Base-by-base conservation (phyloP, 768 basidiomycete species). In the Fistulinella prunicolor region DNA sequence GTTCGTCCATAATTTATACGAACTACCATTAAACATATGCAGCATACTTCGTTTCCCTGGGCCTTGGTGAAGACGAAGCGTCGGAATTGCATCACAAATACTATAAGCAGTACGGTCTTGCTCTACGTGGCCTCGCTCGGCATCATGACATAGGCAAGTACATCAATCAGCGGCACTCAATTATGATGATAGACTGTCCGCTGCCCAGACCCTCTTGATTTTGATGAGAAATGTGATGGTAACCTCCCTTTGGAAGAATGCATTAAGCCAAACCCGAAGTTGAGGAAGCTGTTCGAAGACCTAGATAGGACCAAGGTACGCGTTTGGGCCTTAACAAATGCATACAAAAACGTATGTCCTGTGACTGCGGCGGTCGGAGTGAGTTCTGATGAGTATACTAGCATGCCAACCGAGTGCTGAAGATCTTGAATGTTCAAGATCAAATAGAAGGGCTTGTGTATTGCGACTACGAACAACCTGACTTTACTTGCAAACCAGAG, bases 321-420 rank as follows among this genome's bases (percentile, higher is more conserved):
- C n/a, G 82, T 93, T 5, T 93, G 90, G 90, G 89, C 79, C 3
- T 67, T 93, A 36, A 94, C 91, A 4, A 94, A 94, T 60, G 91
- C 91, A 10, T 92, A 91, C 63, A 74, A 75, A 46, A 72, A 79
- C 20, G 90, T 90, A 65, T 19, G 67, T 46, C 22, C 12, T n/a
- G 38, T 75, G 67, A 35, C 4, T 38, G 6, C 17, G 9, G 29
- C 20, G 19, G 17, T 23, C 28, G 20, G 32, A 28, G n/a, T 21
- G 8, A 47, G 36, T 46, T 40, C 58, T 54, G 35, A 55, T 19
- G 7, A 40, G 42, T 8, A 35, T 17, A 28, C 4, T 55, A 94
- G 90, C 91, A 94, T 64, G 91, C 91, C 12, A 71, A 79, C 57
- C 79, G 91, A 19, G 91, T 94, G 2, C 75, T 94, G 47, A 72